phyloP scores from a whole-genome alignment of 1,284 basidiomycete genomes.

The Cryptococcus sp. region DNA sequence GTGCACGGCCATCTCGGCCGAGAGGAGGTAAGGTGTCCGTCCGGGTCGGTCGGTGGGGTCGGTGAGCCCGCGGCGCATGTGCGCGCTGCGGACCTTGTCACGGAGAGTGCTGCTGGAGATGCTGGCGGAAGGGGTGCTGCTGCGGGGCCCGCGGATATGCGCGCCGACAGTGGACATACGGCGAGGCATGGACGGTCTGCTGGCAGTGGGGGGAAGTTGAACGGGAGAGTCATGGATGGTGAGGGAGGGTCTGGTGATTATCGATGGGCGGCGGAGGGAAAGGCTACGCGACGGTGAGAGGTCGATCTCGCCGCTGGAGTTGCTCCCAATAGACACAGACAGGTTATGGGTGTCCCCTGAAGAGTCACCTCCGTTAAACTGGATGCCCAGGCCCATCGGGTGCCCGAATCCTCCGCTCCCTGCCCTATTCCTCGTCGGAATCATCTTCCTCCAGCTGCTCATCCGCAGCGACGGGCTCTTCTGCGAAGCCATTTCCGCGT shows the following conservation, averaged over 20 bases:
- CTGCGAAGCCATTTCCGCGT: constrained; percentile 10
- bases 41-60: constrained; percentile 20
- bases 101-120: neutral
- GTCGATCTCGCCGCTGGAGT: constrained; percentile 21
- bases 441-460: neutral
- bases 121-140: neutral
- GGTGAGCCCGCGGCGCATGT: constrained; percentile 35
- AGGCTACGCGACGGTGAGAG: constrained; percentile 18
- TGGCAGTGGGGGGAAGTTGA: neutral
- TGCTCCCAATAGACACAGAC: constrained; percentile 16
- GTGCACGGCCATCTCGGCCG: constrained; percentile 16
- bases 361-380: constrained; percentile 1
- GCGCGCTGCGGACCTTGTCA: constrained; percentile 16
- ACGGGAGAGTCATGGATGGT: neutral
- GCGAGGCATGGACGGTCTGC: constrained; percentile 2
- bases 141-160: neutral
- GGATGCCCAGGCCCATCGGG: constrained; percentile 9
- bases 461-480: neutral
- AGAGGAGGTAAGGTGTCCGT: constrained; percentile 9
- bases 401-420: constrained; percentile 11
- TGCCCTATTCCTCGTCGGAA: constrained; percentile 8
- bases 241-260: neutral
- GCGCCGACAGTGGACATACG: constrained; percentile 1
- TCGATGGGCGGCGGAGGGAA: neutral
- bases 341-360: constrained; percentile 7